phyloP scores from a whole-genome alignment of 768 basidiomycete genomes.

The Crassisporium funariophilum region DNA sequence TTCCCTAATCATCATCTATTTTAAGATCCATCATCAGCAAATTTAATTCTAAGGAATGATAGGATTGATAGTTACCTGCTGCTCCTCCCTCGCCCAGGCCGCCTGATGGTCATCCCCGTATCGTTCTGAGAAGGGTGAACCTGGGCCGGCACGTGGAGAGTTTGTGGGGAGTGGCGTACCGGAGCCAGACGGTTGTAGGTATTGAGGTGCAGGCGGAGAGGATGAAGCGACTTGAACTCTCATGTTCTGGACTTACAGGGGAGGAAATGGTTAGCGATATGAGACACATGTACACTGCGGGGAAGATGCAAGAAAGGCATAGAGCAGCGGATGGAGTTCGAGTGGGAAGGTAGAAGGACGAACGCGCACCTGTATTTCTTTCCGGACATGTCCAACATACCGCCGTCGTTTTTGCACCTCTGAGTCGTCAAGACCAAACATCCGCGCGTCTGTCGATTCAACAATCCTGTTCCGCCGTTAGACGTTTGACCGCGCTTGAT shows the following conservation, averaged over 20 bases:
- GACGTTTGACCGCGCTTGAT: too few relatives aligned
- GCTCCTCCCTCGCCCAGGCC: constrained; percentile 86
- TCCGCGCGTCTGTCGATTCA: constrained; percentile 79
- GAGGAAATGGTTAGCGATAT: constrained; percentile 26
- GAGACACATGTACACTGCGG: constrained; percentile 1
- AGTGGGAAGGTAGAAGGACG: constrained; percentile 22
- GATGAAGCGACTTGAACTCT: constrained; percentile 54
- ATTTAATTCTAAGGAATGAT: not conserved
- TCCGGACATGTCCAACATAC: constrained; percentile 75
- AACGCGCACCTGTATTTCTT: constrained; percentile 73
- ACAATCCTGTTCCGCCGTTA: constrained; percentile 71
- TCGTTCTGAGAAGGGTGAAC: constrained; percentile 37
- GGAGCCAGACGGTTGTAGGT: constrained; percentile 19
- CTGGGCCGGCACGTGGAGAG: constrained; percentile 26
- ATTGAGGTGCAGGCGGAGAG: constrained; percentile 19
- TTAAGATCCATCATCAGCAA: not conserved
- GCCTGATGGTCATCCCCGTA: constrained; percentile 64
- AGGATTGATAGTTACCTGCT: constrained; percentile 57
- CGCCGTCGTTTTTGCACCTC: constrained; percentile 77
- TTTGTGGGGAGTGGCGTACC: constrained; percentile 19
- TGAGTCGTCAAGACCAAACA: constrained; percentile 78
- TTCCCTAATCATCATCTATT: constrained; percentile 79
- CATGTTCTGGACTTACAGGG: constrained; percentile 69
- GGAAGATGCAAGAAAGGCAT: too few relatives aligned
- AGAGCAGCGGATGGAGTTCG: constrained; percentile 6